These are phyloP conservation scores for Neonectria ditissima DNA, from an alignment of 2,329 filamentous ascomycete genomes.

Conservation along the genomic window DNA sequence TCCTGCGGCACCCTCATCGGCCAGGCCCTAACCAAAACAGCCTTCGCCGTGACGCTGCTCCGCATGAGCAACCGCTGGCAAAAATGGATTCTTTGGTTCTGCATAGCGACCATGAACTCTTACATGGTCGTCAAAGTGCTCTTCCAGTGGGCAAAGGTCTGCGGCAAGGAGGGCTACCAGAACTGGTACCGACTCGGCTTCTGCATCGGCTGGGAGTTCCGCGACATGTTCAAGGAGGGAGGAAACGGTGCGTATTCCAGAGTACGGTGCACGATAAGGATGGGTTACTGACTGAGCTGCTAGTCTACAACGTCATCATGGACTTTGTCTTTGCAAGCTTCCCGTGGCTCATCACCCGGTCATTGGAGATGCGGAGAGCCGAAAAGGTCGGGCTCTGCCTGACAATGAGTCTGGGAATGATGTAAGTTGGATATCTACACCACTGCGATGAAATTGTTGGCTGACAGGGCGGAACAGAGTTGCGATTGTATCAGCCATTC, in stretches of 20 bases:
- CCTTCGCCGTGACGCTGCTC: constrained; percentile 52
- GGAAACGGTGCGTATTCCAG: constrained; percentile 60
- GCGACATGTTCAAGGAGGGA: constrained; percentile 60
- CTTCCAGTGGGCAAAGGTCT: constrained; percentile 63
- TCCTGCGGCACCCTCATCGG: constrained; percentile 53
- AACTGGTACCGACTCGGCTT: constrained; percentile 61
- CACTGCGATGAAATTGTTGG: rapidly evolving
- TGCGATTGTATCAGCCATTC: constrained; percentile 60
- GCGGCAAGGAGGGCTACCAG: constrained; percentile 55
- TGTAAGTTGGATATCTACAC: constrained; percentile 44
- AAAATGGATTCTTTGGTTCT: constrained; percentile 59
- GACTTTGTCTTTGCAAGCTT: constrained; percentile 63
- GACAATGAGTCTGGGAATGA: constrained; percentile 63
- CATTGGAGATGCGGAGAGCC: constrained; percentile 58
- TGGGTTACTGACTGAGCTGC: constrained; percentile 5
- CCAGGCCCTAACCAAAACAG: constrained; percentile 53
- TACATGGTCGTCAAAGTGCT: constrained; percentile 62
- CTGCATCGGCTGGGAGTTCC: constrained; percentile 54
- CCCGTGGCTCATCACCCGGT: constrained; percentile 63
- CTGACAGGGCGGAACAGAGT: constrained; percentile 46
- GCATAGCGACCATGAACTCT: constrained; percentile 61
- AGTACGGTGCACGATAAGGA: background rate
- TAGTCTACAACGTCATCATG: constrained; percentile 66
- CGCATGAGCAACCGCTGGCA: constrained; percentile 59
- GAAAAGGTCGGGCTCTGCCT: constrained; percentile 64